Percentiles rank a stretch among this genome's conserved stretches.
Conservation (phyloP, 2,329 filamentous ascomycete genomes). For the Didymella segeticola region DNA sequence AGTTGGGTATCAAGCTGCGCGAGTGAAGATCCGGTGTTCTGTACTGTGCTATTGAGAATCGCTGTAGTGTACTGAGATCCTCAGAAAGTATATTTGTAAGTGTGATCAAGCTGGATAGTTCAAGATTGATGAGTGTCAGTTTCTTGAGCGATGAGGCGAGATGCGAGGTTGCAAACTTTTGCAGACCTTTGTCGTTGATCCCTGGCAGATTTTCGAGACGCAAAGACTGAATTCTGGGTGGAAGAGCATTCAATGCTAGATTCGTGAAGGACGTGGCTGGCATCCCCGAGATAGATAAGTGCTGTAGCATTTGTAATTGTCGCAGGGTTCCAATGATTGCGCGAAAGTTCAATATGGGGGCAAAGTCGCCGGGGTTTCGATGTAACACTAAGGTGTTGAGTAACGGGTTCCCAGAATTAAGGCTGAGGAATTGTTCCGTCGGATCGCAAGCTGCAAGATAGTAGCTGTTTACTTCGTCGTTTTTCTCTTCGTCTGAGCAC, state of each 20-base stretch:
- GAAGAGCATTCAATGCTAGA: slow-evolving; percentile 60
- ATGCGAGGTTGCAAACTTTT: slow-evolving; percentile 57
- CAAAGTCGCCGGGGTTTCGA: slow-evolving; percentile 38
- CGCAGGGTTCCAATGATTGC: slow-evolving; percentile 62
- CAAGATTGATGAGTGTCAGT: slow-evolving; percentile 61
- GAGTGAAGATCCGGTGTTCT: slow-evolving; percentile 55
- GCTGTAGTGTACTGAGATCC: slow-evolving; percentile 52
- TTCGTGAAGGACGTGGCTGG: slow-evolving; percentile 62
- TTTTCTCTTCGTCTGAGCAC: slow-evolving; percentile 44
- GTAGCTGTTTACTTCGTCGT: slow-evolving; percentile 27
- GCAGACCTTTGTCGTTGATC: slow-evolving; percentile 62
- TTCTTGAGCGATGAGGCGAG: slow-evolving; percentile 54
- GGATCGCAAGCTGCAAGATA: slow-evolving; percentile 55
- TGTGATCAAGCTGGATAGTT: slow-evolving; percentile 59
- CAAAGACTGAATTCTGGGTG: slow-evolving; percentile 57
- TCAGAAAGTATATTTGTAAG: slow-evolving; percentile 60
- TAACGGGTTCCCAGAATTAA: slow-evolving; percentile 59
- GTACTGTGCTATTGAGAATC: slow-evolving; percentile 62
- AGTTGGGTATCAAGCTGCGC: slow-evolving; percentile 53
- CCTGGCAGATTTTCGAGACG: slow-evolving; percentile 63
- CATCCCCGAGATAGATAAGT: slow-evolving; percentile 63
- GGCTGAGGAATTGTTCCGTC: slow-evolving; percentile 60
- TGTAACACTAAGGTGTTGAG: slow-evolving; percentile 62
- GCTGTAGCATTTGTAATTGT: slow-evolving; percentile 59
- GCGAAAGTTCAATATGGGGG: slow-evolving; percentile 59